Percentiles rank a stretch among this genome's conserved stretches.
phyloP scores from a whole-genome alignment of 345 rosid genomes.

The Turritis glabra region DNA sequence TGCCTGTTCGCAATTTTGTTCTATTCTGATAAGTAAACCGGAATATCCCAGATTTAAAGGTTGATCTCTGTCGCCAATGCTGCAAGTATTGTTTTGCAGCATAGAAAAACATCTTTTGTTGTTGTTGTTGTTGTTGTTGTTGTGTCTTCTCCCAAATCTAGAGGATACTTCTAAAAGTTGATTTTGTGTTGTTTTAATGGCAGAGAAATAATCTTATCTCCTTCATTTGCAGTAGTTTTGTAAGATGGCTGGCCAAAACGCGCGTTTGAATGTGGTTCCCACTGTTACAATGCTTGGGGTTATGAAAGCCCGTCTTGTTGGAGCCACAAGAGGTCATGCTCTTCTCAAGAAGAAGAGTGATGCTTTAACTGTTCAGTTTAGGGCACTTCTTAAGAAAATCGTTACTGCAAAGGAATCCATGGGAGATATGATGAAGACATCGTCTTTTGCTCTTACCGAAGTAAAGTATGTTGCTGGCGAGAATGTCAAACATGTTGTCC shows the following conservation, averaged over 20 bases:
- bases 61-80: conserved; percentile 1
- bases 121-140: not conserved
- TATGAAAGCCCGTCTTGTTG: conserved; percentile 80
- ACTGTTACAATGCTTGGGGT: conserved; percentile 81
- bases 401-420: conserved; percentile 82
- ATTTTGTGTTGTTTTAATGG: conserved; percentile 11
- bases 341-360: conserved; percentile 98
- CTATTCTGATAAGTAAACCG: not conserved
- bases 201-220: not conserved
- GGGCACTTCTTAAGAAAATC: conserved; percentile 78
- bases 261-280: conserved; percentile 88
- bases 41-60: not conserved
- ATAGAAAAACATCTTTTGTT: not conserved
- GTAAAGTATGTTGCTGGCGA: conserved; percentile 92
- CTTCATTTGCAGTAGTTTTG: conserved; percentile 20
- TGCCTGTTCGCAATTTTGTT: not conserved
- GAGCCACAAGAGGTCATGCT: conserved; percentile 95
- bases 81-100: not conserved
- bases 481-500: conserved; percentile 74
- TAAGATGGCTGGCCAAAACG: conserved; percentile 76
- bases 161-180: not conserved
- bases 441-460: conserved; percentile 80
- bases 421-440: conserved; percentile 87
- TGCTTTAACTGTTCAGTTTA: conserved; percentile 88
- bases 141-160: not conserved